A percentile compares a stretch with the other conserved stretches of the same genome.
phyloP scores from a whole-genome alignment of 495 filamentous ascomycete species.

The Jackrogersella multiformis region DNA sequence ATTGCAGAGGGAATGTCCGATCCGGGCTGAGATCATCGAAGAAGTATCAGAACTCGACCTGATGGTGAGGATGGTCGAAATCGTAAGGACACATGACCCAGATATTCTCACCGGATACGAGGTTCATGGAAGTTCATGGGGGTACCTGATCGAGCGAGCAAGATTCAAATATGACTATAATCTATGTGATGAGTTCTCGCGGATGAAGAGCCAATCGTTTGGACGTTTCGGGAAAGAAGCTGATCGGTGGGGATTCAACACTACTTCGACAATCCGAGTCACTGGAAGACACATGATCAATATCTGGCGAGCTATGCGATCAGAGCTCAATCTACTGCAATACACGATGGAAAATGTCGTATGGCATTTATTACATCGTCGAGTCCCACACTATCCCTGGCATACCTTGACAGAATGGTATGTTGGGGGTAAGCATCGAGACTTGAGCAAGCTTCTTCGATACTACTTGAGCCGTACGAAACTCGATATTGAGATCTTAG shows the following conservation, averaged over 20 bases:
- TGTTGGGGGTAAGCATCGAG: constrained; percentile 67
- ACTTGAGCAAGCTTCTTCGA: constrained; percentile 77
- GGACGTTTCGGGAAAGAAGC: constrained; percentile 85
- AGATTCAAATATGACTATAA: constrained; percentile 86
- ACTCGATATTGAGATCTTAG: constrained; percentile 88
- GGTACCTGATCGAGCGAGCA: constrained; percentile 92
- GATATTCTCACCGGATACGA: constrained; percentile 97
- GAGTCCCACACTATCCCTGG: constrained; percentile 89
- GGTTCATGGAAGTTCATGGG: constrained; percentile 93
- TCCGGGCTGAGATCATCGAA: constrained; percentile 69
- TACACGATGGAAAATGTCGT: constrained; percentile 98
- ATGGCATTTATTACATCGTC: constrained; percentile 89
- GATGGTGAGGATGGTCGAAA: constrained; percentile 81
- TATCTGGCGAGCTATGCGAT: constrained; percentile 94
- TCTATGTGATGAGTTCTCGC: constrained; percentile 87
- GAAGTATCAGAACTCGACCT: constrained; percentile 85
- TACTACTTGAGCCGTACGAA: constrained; percentile 82
- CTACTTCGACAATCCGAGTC: constrained; percentile 84
- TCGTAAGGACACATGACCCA: constrained; percentile 85
- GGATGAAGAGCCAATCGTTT: constrained; percentile 82
- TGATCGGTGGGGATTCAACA: constrained; percentile 92
- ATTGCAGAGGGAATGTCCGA: constrained; percentile 56
- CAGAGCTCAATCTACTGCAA: constrained; percentile 87
- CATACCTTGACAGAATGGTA: constrained; percentile 85
- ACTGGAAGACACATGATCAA: constrained; percentile 97